Base-by-base conservation (phyloP, 306 rosid species). In the Parietaria judaica region DNA sequence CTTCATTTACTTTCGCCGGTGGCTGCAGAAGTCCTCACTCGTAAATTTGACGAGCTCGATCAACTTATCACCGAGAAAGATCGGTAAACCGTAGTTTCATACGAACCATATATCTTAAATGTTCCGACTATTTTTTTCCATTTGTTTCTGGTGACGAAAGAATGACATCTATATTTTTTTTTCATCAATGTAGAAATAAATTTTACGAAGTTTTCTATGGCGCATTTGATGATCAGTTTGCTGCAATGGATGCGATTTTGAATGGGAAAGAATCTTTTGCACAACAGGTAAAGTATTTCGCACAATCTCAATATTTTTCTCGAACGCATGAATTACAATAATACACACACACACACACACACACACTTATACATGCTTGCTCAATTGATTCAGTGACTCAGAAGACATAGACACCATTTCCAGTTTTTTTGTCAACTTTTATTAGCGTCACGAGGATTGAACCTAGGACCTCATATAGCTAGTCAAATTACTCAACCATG, bases 1-100 rank as follows among this genome's bases (percentile, higher is more conserved):
- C 74, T 86, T 75, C 97, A 86, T 76, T 84, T 78, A 60, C 94
- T 89, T 73, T 82, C 97, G 60, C 99, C 97, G 0, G 74, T 86
- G 61, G 95, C 90, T 60, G 84, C 89, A 15, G 99, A 94, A 78
- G 89, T 89, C 59, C 95, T 89, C 71, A 86, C 94, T 38, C 69
- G 78, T 46, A 86, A 89, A 81, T 94, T 94, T 76, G 99, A 94
- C 47, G 87, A 83, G 81, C 87, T 89, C 79, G 97, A 94, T 76
- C 80, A 68, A 73, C 81, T 46, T 57, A 83, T 58, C 66, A 68
- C 77, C 7, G 83, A 70, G 73, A 81, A 80, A 70, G 99, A 89
- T 46, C 74, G 94, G 99, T 89, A 78, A 66, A 56, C 72, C 63
- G 67, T 66, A 62, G 46, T 68, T 72, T 54, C 72, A 60, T 52